Base-by-base conservation (phyloP, 257 asterid species). In the Anisodus tanguticus region DNA sequence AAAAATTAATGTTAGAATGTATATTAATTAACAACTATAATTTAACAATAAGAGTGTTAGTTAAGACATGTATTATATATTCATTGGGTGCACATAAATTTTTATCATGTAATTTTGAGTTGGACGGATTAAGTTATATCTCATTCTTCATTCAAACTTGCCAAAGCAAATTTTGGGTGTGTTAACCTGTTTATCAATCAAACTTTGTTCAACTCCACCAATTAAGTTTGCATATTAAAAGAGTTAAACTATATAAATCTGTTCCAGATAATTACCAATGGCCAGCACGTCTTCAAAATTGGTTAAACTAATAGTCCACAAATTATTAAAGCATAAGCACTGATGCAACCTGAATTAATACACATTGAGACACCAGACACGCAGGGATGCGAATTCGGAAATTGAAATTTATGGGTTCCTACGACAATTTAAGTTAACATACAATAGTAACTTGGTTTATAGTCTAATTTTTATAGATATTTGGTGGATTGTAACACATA, bases 331-430 rank as follows among this genome's bases (percentile, higher is more conserved):
- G 78, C 76, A 67, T 67, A 37, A 67, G 76, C 54, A 69, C 26
- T 16, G 31, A 16, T 39, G 77, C 53, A 39, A 39, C 49, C 39
- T 69, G 77, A 41, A 16, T 67, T 5, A 15, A 35, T 45, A 66
- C 45, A 67, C 10, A 2, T 67, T 37, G 10, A 12, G 5, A 6
- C 12, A 31, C 6, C 6, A 54, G 59, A 12, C 17, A 54, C 17
- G 59, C 12, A 1, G 5, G 0, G 0, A 3, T 0, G 6, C 0
- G 0, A 10, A 68, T 68, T 37, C 1, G 35, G 17, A 0, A 68
- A 37, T 3, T 68, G 7, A 68, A 39, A 0, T 68, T 39, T 39
- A 3, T 39, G 8, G 0, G 2, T 0, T 16, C 0, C 0, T 16
- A 7, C 0, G 3, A 9, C 8, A 15, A 37, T 68, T 68, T 0